A percentile compares a stretch with the other conserved stretches of the same genome.
Evolutionary conservation across 78 protist genomes (phyloP).

Genomic region (Speleostelium caveatum): DNA sequence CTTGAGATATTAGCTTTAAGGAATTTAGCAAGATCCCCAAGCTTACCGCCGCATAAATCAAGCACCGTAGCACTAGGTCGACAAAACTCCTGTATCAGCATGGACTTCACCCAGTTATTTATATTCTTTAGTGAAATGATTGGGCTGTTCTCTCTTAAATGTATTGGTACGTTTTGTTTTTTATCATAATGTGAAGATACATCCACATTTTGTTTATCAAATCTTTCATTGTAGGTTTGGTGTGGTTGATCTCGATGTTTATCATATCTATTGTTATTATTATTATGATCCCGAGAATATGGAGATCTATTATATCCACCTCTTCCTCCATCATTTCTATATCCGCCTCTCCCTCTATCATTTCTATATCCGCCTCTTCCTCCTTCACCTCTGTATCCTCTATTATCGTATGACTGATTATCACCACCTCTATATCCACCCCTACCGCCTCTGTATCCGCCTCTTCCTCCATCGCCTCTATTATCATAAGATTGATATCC

Average conservation of each 20-base stretch:
- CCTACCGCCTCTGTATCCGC: not conserved
- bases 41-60: conserved; percentile 86
- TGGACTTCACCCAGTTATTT: conserved; percentile 87
- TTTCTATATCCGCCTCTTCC: not conserved
- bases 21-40: conserved; percentile 88
- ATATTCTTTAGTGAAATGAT: conserved; percentile 55
- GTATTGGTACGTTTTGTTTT: conserved; percentile 19
- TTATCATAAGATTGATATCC: not conserved
- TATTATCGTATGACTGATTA: not conserved
- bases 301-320: not conserved
- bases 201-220: not conserved
- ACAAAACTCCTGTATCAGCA: conserved; percentile 68
- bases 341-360: not conserved
- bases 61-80: conserved; percentile 33
- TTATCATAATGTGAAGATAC: conserved; percentile 41
- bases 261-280: not conserved
- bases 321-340: not conserved
- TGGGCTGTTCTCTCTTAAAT: conserved; percentile 21
- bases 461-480: not conserved
- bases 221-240: not conserved
- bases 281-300: not conserved
- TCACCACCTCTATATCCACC: not conserved
- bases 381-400: not conserved
- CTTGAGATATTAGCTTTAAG: conserved; percentile 52
- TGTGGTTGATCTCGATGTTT: conserved; percentile 15